Conservation (phyloP, 495 filamentous ascomycete species). For the Podospora pseudoanserina region DNA sequence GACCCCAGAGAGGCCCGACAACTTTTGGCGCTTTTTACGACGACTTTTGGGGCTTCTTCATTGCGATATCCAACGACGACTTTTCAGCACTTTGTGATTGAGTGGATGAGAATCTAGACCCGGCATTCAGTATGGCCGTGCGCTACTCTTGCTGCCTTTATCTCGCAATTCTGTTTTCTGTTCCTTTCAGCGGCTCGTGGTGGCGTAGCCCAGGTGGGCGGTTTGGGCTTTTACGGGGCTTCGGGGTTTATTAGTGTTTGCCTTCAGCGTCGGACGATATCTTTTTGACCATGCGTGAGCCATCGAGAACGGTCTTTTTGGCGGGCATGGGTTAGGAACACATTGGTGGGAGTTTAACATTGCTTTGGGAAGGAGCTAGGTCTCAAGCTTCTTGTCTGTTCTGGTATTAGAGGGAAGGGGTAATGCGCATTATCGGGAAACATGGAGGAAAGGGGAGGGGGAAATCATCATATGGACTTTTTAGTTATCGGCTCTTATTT, state of each 20-base stretch:
- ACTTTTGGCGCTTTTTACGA: no score
- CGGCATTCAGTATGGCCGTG: not conserved
- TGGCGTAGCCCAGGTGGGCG: not conserved
- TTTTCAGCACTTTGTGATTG: not conserved
- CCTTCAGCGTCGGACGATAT: not conserved
- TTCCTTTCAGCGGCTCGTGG: not conserved
- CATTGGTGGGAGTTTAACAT: slow-evolving; percentile 16
- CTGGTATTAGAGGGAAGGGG: no score
- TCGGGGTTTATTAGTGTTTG: not conserved
- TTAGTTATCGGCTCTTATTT: not conserved
- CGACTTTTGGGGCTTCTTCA: no score
- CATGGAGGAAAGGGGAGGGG: not conserved
- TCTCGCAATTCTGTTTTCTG: not conserved
- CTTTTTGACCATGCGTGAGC: not conserved
- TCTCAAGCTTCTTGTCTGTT: no score
- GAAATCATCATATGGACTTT: not conserved
- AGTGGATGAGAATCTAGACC: not conserved
- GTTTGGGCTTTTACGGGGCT: not conserved
- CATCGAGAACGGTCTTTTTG: not conserved
- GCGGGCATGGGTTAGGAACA: slow-evolving; percentile 1
- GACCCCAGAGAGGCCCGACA: no score
- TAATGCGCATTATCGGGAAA: not conserved
- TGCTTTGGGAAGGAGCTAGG: not conserved
- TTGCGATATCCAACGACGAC: no score
- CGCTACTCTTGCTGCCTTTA: not conserved